Evolutionary conservation across 164 flowering plant genomes (phyloP).

Genomic region (Pachysandra terminalis): DNA sequence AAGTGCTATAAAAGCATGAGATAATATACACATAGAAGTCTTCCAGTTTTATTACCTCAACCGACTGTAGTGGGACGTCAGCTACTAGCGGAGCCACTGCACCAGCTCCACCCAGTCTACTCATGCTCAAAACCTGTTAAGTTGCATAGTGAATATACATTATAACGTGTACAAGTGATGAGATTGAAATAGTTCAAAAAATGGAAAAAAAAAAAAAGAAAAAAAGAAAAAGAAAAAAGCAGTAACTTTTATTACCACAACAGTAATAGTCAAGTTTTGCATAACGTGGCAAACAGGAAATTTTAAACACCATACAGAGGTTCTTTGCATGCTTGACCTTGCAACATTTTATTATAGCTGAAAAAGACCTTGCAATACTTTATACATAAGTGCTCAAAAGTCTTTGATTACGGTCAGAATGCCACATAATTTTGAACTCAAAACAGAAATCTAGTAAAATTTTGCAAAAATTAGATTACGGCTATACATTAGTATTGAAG

Average conservation of each 20-base stretch:
- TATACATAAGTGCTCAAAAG: not conserved
- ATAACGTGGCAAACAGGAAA: not conserved
- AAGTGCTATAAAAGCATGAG: not conserved
- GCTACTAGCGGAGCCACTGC: constrained; percentile 95
- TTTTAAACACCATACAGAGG: not conserved
- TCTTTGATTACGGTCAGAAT: not conserved
- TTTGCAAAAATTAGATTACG: no score
- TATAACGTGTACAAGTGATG: not conserved
- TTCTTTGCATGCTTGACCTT: not conserved
- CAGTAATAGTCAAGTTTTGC: not conserved
- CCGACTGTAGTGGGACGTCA: constrained; percentile 75
- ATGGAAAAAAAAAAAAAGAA: not conserved
- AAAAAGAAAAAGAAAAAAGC: not conserved
- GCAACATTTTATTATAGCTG: not conserved
- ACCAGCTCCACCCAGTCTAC: constrained; percentile 93
- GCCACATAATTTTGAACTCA: not conserved
- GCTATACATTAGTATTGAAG: no score
- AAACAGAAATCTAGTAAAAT: not conserved
- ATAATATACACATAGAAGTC: not conserved
- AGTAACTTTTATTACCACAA: not conserved
- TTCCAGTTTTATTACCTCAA: constrained; percentile 52
- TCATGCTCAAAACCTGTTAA: constrained; percentile 95
- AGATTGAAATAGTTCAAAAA: not conserved
- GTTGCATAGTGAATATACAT: not conserved
- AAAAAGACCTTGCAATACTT: not conserved